These are phyloP conservation scores for Wickerhamomyces kurtzmanii DNA, from an alignment of 805 yeast genomes.

Conservation along the genomic window DNA sequence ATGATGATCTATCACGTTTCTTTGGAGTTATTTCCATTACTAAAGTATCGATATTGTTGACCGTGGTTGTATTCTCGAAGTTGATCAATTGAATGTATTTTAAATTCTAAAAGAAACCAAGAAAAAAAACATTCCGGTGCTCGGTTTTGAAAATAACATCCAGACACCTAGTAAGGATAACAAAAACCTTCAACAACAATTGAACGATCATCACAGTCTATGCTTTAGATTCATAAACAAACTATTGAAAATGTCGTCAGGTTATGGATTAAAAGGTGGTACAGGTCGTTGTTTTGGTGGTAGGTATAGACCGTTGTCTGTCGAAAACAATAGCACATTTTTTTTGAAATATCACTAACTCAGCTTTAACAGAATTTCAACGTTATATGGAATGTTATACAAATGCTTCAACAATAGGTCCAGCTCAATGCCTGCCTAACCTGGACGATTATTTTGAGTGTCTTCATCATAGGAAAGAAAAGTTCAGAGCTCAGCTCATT, in stretches of 20 bases:
- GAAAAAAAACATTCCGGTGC: too few relatives aligned
- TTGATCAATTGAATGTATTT: too few relatives aligned
- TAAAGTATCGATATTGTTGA: too few relatives aligned
- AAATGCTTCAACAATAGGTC: constrained; percentile 23
- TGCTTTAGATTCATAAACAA: too few relatives aligned
- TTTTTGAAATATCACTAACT: constrained; percentile 1
- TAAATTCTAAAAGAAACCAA: too few relatives aligned
- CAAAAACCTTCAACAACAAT: too few relatives aligned
- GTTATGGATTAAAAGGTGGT: constrained; percentile 31
- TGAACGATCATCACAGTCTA: too few relatives aligned
- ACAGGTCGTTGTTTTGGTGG: constrained; percentile 35
- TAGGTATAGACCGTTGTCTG: constrained; percentile 11
- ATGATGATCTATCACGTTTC: too few relatives aligned
- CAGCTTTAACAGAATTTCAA: constrained; percentile 26
- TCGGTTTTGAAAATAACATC: too few relatives aligned
- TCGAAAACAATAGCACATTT: constrained; percentile 1
- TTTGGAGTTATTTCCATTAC: too few relatives aligned
- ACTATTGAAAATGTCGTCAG: constrained; percentile 27
- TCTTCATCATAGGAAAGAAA: constrained; percentile 36
- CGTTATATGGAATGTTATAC: constrained; percentile 36
- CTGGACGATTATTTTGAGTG: constrained; percentile 41
- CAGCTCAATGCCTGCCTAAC: constrained; percentile 26
- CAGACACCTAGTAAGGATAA: too few relatives aligned
- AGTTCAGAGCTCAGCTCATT: constrained; percentile 13
- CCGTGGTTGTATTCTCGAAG: too few relatives aligned